Evolutionary conservation across 2,329 filamentous ascomycete species (phyloP), one percentile per base, ranked within the genome.

Genomic region (Ascosphaera pollenicola): DNA sequence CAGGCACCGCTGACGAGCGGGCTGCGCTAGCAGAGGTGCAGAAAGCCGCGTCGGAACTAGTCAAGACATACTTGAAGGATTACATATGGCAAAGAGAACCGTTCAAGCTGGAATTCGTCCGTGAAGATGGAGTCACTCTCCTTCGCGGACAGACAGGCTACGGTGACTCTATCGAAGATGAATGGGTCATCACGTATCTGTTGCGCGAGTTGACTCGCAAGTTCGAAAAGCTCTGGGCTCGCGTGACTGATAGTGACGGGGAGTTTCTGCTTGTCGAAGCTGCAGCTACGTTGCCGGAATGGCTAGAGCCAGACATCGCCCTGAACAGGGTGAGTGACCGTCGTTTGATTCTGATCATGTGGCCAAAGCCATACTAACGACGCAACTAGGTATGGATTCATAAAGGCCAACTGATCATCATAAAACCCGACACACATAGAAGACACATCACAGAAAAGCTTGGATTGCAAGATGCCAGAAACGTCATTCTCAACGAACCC

Each of bases 191-290:
- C 43, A 85, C 95, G 16, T 93, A 85, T 58, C 62, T 95, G 3
- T 64, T 98, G 21, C 73, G 80, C 35, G 78, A 92, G 57, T 61
- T 95, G 48, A 85, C 77, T 48, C 78, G 68, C 47, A 65, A 69
- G 30, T 80, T 80, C 49, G 63, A 72, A 3, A 66, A 78, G 43
- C 64, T 84, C 6, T 98, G 87, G 85, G 70, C 84, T 36, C 75
- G 80, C 37, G 68, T 92, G 3, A 75, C 71, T 43, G 89, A 98
- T 54, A 78, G 75, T 37, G 89, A 95, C 58, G 91, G 91, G 48
- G 85, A 98, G 53, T 98, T 98, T 49, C 68, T 98, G 38, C 72
- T 98, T 15, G 78, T 94, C 41, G 89, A 98, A 61, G 89, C 87
- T 21, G 87, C 91, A 19, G 84, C 81, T 47, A 75, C 77, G 11